A percentile compares a stretch with the other conserved stretches of the same genome.
These are phyloP conservation scores for Linnemannia exigua DNA, from an alignment of 192 early-diverging fungal species.

Conservation along the genomic window DNA sequence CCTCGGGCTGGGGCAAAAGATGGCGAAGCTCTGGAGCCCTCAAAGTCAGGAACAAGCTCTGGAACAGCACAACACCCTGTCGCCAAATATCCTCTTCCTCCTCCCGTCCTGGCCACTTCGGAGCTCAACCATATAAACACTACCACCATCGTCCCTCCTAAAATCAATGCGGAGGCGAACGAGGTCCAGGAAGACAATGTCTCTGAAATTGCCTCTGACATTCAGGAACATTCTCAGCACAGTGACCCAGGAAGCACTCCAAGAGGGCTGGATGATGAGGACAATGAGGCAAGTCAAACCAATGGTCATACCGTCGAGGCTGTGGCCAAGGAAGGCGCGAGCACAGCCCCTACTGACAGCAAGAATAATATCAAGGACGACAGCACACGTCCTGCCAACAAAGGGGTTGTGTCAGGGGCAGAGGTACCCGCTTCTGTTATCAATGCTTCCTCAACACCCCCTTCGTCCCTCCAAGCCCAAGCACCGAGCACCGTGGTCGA, in stretches of 20 bases:
- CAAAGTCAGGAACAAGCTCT: conserved; percentile 8
- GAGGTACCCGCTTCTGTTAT: neutral
- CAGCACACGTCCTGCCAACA: neutral
- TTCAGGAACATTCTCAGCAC: conserved; percentile 42
- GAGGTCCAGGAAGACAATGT: neutral
- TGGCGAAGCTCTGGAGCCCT: neutral
- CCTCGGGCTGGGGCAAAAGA: conserved; percentile 1
- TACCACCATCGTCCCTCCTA: neutral
- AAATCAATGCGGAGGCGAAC: neutral
- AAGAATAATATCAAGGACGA: neutral
- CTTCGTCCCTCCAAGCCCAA: neutral
- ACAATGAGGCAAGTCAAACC: neutral
- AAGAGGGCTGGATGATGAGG: conserved; percentile 8
- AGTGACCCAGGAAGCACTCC: conserved; percentile 2
- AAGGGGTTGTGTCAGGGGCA: neutral
- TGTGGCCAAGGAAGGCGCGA: neutral
- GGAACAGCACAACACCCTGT: conserved; percentile 7
- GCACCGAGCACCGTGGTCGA: neutral
- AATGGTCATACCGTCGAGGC: neutral
- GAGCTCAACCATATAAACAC: neutral
- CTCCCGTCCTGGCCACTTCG: neutral
- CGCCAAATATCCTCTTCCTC: neutral
- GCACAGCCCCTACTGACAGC: conserved; percentile 5
- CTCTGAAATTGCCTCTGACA: conserved; percentile 38
- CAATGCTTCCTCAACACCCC: neutral